These are phyloP conservation scores for Penstemon newberryi DNA, from an alignment of 257 asterid species.

Conservation along the genomic window DNA sequence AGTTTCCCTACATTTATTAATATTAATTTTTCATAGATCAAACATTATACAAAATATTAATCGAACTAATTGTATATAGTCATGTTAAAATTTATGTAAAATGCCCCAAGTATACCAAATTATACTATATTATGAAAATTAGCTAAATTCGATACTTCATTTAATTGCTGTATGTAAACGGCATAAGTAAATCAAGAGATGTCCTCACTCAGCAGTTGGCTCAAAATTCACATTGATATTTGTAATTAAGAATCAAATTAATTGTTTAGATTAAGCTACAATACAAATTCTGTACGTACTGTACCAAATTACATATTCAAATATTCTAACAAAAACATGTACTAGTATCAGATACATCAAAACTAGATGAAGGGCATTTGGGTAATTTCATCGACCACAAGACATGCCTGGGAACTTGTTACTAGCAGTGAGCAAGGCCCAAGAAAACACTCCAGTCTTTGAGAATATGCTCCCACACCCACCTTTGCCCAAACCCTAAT, in stretches of 20 bases:
- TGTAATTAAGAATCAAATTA: background rate
- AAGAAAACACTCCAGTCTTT: slow-evolving; percentile 28
- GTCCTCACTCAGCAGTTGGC: too few species aligned
- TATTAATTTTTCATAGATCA: background rate
- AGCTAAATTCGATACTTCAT: too few species aligned
- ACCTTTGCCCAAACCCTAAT: slow-evolving; percentile 47
- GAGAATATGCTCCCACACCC: background rate
- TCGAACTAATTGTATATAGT: too few species aligned
- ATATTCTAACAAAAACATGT: background rate
- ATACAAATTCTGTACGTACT: background rate
- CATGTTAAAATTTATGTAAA: too few species aligned
- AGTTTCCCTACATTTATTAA: background rate
- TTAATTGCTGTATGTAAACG: too few species aligned
- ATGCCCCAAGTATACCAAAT: too few species aligned
- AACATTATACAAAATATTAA: too few species aligned
- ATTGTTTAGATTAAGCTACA: background rate
- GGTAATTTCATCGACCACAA: slow-evolving; percentile 35
- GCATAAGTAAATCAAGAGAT: too few species aligned
- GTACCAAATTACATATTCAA: background rate
- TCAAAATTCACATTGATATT: too few species aligned
- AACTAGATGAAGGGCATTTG: slow-evolving; percentile 35
- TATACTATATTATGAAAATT: too few species aligned
- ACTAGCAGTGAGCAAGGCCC: slow-evolving; percentile 39
- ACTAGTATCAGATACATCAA: slow-evolving; percentile 6
- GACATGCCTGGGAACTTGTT: slow-evolving; percentile 70